Conservation (phyloP, 169 alveolate species). For the Plasmodium falciparum region DNA sequence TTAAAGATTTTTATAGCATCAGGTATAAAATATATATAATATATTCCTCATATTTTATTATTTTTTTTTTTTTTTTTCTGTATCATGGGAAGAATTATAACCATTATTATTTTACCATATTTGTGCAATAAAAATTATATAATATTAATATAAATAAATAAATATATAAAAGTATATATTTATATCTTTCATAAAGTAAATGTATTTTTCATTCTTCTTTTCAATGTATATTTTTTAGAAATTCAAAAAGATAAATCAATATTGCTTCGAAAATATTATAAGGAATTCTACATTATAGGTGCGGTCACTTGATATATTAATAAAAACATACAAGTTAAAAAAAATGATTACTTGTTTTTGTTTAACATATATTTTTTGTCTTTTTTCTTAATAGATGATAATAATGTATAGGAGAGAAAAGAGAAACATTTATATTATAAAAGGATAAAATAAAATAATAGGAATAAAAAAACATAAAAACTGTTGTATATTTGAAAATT, state of each 20-base stretch:
- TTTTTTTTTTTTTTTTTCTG: not conserved
- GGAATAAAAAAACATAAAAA: not conserved
- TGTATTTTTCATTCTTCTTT: conserved; percentile 1
- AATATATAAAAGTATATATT: not conserved
- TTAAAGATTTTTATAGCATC: conserved; percentile 63
- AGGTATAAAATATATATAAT: conserved; percentile 24
- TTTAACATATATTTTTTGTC: not conserved
- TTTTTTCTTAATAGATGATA: conserved; percentile 47
- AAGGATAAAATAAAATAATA: not conserved
- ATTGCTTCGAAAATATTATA: conserved; percentile 66
- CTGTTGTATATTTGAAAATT: too few species aligned
- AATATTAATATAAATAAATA: not conserved
- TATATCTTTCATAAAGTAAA: not conserved
- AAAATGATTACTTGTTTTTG: not conserved
- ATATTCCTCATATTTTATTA: not conserved
- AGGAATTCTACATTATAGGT: conserved; percentile 57
- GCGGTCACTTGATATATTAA: not conserved
- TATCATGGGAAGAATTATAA: too few species aligned
- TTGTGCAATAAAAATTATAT: not conserved
- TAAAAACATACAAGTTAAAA: conserved; percentile 1
- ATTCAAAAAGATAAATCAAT: conserved; percentile 66
- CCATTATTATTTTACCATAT: too few species aligned
- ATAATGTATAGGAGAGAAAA: conserved; percentile 11
- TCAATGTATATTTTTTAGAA: conserved; percentile 29
- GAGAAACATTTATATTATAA: not conserved